phyloP scores from a whole-genome alignment of 495 filamentous ascomycete genomes.

The Xylaria sp. region DNA sequence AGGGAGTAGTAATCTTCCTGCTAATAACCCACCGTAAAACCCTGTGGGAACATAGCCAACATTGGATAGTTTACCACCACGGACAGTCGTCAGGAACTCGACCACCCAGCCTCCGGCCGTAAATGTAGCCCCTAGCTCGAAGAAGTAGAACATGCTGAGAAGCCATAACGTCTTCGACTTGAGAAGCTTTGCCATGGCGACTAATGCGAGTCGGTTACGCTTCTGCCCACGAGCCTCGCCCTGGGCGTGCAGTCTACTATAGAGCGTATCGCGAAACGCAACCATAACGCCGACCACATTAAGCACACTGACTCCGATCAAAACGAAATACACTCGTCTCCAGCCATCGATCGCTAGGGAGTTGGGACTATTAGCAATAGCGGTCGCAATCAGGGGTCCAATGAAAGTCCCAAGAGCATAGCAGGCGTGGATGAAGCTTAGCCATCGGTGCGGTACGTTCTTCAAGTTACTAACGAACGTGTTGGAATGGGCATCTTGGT shows the following conservation, averaged over 20 bases:
- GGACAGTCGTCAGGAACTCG: slow-evolving; percentile 71
- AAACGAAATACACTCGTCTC: slow-evolving; percentile 54
- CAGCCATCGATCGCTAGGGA: slow-evolving; percentile 39
- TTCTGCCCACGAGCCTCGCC: slow-evolving; percentile 19
- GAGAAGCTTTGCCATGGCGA: slow-evolving; percentile 38
- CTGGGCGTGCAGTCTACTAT: slow-evolving; percentile 22
- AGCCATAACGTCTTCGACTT: slow-evolving; percentile 50
- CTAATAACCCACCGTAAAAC: slow-evolving; percentile 68
- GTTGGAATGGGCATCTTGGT: slow-evolving; percentile 62
- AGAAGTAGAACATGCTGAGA: slow-evolving; percentile 59
- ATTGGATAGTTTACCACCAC: slow-evolving; percentile 62
- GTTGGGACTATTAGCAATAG: slow-evolving; percentile 46
- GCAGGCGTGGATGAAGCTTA: slow-evolving; percentile 63
- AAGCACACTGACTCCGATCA: slow-evolving; percentile 47
- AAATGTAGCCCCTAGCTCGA: slow-evolving; percentile 52
- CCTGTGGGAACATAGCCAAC: slow-evolving; percentile 76
- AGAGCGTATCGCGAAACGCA: slow-evolving; percentile 46
- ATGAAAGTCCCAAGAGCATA: slow-evolving; percentile 61
- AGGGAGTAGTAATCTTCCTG: slow-evolving; percentile 58
- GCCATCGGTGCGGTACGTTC: slow-evolving; percentile 58
- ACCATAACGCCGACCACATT: slow-evolving; percentile 47
- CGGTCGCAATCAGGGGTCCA: slow-evolving; percentile 57
- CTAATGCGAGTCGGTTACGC: slow-evolving; percentile 29
- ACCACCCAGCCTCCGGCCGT: slow-evolving; percentile 61
- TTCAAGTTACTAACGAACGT: slow-evolving; percentile 55